Evolutionary conservation across 2,329 filamentous ascomycete species (phyloP).

Genomic region (Zalaria obscura): DNA sequence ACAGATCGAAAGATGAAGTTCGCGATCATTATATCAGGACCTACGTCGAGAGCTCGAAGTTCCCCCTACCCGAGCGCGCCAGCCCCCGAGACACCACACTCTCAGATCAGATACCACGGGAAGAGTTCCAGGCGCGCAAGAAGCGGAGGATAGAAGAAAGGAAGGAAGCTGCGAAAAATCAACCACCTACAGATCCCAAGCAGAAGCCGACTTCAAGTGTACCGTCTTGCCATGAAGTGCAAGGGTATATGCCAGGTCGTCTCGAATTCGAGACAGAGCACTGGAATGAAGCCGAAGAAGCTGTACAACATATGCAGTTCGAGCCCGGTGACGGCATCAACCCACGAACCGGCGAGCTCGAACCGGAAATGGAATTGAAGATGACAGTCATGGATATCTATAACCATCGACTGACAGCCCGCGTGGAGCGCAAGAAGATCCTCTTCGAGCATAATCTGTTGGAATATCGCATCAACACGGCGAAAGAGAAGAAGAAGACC

Average conservation of each 20-base stretch:
- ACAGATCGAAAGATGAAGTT: conserved; percentile 87
- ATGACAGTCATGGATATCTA: conserved; percentile 98
- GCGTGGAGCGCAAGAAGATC: conserved; percentile 89
- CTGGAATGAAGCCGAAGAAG: conserved; percentile 94
- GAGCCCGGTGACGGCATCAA: conserved; percentile 91
- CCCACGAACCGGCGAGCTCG: conserved; percentile 65
- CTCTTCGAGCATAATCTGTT: conserved; percentile 90
- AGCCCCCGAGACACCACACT: conserved; percentile 69
- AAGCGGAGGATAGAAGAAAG: conserved; percentile 87
- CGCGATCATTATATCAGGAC: conserved; percentile 84
- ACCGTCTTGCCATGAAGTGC: conserved; percentile 91
- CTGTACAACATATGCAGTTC: conserved; percentile 96
- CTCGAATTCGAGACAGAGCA: conserved; percentile 97
- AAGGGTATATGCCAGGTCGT: conserved; percentile 96
- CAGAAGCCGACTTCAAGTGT: conserved; percentile 94
- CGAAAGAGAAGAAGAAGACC: conserved; percentile 82
- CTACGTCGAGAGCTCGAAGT: conserved; percentile 69
- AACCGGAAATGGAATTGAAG: conserved; percentile 95
- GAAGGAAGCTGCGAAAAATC: conserved; percentile 74
- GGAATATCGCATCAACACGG: conserved; percentile 84
- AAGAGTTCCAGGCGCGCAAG: conserved; percentile 86
- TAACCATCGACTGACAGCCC: conserved; percentile 77
- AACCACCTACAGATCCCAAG: conserved; percentile 72
- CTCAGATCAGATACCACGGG: conserved; percentile 67
- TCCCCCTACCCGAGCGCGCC: conserved; percentile 76